phyloP scores from a whole-genome alignment of 345 rosid species.

The Salix caprea region DNA sequence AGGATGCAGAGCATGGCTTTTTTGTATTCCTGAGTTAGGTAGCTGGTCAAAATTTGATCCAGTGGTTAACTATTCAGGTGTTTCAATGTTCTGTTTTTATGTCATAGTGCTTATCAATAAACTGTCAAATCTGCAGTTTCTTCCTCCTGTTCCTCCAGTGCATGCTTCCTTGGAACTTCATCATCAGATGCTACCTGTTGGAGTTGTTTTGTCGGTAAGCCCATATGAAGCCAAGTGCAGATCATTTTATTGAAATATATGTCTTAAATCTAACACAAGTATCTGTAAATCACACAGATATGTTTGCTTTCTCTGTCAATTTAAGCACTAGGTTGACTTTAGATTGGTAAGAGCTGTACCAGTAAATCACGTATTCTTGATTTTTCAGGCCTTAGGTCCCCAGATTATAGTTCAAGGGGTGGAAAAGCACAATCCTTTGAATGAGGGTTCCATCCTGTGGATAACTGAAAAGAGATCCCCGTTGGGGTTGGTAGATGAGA shows the following conservation, averaged over 20 bases:
- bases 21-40: background rate
- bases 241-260: background rate
- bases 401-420: slow-evolving; percentile 87
- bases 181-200: slow-evolving; percentile 75
- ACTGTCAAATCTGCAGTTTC: slow-evolving; percentile 41
- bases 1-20: background rate
- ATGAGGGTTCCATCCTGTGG: slow-evolving; percentile 88
- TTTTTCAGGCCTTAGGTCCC: slow-evolving; percentile 52
- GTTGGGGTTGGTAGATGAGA: slow-evolving; percentile 79
- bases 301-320: background rate
- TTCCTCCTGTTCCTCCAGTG: slow-evolving; percentile 80
- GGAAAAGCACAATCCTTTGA: slow-evolving; percentile 74
- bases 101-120: background rate
- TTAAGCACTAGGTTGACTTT: background rate
- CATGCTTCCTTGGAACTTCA: slow-evolving; percentile 52
- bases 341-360: background rate
- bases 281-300: background rate
- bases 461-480: slow-evolving; percentile 59
- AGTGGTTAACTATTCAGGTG: background rate
- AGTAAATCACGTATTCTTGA: background rate
- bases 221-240: background rate
- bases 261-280: background rate
- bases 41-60: background rate
- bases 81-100: background rate
- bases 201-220: slow-evolving; percentile 77